Evolutionary conservation across 257 asterid species (phyloP), one percentile per base, ranked within the genome.

Genomic region (Solanum sejunctum): DNA sequence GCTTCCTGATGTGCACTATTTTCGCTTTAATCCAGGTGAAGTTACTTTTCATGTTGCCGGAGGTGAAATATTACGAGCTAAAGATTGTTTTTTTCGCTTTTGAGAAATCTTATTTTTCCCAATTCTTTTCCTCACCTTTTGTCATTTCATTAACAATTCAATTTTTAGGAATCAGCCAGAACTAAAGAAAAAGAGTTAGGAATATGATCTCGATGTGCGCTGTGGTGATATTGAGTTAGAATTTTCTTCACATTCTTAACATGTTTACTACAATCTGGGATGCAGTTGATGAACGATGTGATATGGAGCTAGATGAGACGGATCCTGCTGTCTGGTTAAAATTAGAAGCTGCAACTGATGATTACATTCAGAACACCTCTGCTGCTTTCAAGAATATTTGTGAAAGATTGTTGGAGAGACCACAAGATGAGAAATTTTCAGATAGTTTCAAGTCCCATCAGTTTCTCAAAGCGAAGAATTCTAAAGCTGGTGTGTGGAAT

Each of bases 301-400:
- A 88, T 81, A 97, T 97, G 99, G 99, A 95, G 92, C 91, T 97
- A 78, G 99, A 97, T 89, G 99, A 97, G 87, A 97, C 99, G 83
- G 99, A 97, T 87, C 99, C 99, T 20, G 89, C 99, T 0, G 82
- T 92, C 86, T 97, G 98, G 99, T 86, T 90, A 80, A 97, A 92
- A 90, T 89, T 97, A 75, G 99, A 97, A 90, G 91, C 90, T 52
- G 98, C 98, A 64, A 92, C 99, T 9, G 93, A 93, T 84, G 99
- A 95, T 83, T 97, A 93, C 89, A 94, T 97, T 70, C 89, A 89
- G 90, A 90, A 86, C 71, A 93, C 93, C 88, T 89, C 94, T 51
- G 51, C 69, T 23, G 88, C 96, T 57, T 93, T 97, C 89, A 97
- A 94, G 90, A 88, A 85, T 84, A 91, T 97, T 47, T 91, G 94